Base-by-base conservation (phyloP, 129 eudicot species). In the Daucus carota region DNA sequence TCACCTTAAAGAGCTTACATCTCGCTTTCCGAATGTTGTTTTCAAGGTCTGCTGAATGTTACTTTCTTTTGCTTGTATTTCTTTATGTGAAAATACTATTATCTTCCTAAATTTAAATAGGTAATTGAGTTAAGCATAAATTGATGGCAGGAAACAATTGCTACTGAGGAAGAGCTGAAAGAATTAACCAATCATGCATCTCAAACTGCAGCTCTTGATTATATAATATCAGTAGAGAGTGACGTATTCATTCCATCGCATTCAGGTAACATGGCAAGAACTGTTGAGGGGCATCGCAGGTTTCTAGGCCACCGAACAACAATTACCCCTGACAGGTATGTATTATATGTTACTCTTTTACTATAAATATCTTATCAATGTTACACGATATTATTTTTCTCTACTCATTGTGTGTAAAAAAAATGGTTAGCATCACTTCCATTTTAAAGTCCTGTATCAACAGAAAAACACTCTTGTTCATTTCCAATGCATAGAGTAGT, bases 201-300 rank as follows among this genome's bases (percentile, higher is more conserved):
- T 43, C 97, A 93, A 89, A 87, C 82, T 50, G 98, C 98, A 38
- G 98, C 98, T 67, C 88, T 93, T 80, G 98, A 93, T 83, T 93
- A 90, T 82, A 88, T 93, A 6, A 87, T 93, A 13, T 93, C 96
- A 36, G 67, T 90, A 73, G 96, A 93, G 79, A 90, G 98, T 78
- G 93, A 93, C 71, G 85, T 93, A 38, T 93, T 93, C 80, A 78
- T 93, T 45, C 92, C 98, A 43, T 88, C 98, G 75, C 88, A 93
- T 83, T 82, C 96, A 22, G 98, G 98, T 83, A 90, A 93, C 84
- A 93, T 93, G 98, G 98, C 98, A 75, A 88, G 96, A 78, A 81
- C 90, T 73, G 93, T 93, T 82, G 97, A 93, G 81, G 97, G 98
- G 50, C 98, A 93, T 73, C 92, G 98, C 29, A 84, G 97, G 68